Conservation (phyloP, 148 eudicot species). For the Cornus florida region DNA sequence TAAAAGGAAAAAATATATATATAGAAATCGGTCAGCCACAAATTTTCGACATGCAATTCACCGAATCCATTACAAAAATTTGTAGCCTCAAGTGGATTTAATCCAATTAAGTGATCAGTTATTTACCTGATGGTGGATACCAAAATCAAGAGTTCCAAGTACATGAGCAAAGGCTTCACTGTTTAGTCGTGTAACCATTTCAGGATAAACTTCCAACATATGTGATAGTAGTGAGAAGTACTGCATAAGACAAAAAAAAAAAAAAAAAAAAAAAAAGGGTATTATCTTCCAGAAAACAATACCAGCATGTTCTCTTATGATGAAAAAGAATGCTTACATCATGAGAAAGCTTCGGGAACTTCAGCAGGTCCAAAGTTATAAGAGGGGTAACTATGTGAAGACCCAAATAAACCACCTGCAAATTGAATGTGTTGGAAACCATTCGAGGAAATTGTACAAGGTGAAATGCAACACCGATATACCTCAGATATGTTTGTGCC, state of each 20-base stretch:
- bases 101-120: not conserved
- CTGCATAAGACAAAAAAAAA: constrained; percentile 35
- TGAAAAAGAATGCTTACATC: constrained; percentile 54
- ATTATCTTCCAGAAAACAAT: constrained; percentile 9
- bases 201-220: constrained; percentile 97
- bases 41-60: not conserved
- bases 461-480: constrained; percentile 5
- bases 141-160: constrained; percentile 77
- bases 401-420: constrained; percentile 91
- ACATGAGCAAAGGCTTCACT: constrained; percentile 71
- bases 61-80: not conserved
- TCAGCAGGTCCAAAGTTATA: constrained; percentile 74
- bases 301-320: not conserved
- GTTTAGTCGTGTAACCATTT: constrained; percentile 76
- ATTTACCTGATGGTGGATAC: constrained; percentile 82
- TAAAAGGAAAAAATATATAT: not conserved
- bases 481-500: constrained; percentile 90
- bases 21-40: not conserved
- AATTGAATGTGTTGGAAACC: constrained; percentile 8
- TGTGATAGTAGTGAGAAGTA: constrained; percentile 87
- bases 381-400: constrained; percentile 92
- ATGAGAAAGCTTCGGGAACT: constrained; percentile 85
- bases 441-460: not conserved
- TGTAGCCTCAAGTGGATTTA: not conserved
- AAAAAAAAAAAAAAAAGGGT: constrained; percentile 11